Base-by-base conservation (phyloP, 495 filamentous ascomycete genomes). In the Beverwykella pulmonaria region DNA sequence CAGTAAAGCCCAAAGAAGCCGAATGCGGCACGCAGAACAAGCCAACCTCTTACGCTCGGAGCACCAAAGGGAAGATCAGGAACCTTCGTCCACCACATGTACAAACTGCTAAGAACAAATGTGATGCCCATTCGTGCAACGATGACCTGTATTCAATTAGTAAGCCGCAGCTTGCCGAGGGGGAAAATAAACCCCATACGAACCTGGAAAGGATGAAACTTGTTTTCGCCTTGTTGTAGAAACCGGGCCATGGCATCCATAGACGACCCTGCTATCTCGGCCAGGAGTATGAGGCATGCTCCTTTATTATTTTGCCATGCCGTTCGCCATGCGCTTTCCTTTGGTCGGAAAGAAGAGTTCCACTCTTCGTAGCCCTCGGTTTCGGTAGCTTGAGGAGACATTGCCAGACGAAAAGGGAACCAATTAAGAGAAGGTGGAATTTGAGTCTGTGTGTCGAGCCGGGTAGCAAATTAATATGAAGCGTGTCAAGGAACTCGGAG, bases 11-110 rank as follows among this genome's bases (percentile, higher is more conserved):
- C 58, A 30, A 49, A 19, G 29, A 61, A 61, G 1, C 58, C 58
- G 27, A 36, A 26, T 6, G 27, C 3, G 4, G 23, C 58, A 49
- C 58, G 39, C 39, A 61, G 46, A 5, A 61, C 25, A 5, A 61
- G 29, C 46, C 30, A 52, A 7, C 46, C 22, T 44, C 58, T 26
- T 8, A 61, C 27, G 20, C 58, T 23, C 15, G 5, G 23, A 15
- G 30, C 34, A 1, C 58, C 58, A 30, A 61, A 29, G 1, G 58
- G 58, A n/a, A 61, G 44, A 36, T 61, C 58, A n/a, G 55, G 55
- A 15, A 32, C 29, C 26, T 59, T 44, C 3, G 22, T 26, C 22
- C 29, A 59, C 55, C 19, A 59, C 55, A 59, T 59, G 55, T 59
- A 46, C 22, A 59, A 1, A 32, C 32, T 26, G 22, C 55, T 32